Percentiles rank a stretch among this genome's conserved stretches.
These are phyloP conservation scores for Saccharomyces hybrid DNA, from an alignment of 1,139 yeast genomes.

Conservation along the genomic window DNA sequence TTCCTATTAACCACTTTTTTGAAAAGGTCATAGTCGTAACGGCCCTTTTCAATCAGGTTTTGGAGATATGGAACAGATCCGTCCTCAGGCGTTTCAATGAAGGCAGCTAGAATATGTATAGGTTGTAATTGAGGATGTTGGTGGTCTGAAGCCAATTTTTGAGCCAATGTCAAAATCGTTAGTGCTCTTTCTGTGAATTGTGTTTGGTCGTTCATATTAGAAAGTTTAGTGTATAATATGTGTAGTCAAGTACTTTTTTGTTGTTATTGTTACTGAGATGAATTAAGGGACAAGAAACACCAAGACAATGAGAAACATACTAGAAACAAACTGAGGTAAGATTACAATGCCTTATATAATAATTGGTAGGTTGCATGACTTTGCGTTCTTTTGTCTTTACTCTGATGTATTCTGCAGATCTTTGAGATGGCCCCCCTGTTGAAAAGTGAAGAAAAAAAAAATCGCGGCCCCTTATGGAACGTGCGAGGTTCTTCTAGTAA, in stretches of 20 bases:
- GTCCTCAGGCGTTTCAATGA: slow-evolving; percentile 71
- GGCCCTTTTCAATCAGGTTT: slow-evolving; percentile 78
- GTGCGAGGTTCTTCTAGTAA: background rate
- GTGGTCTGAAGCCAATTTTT: slow-evolving; percentile 75
- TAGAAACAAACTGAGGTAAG: background rate
- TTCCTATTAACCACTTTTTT: slow-evolving; percentile 75
- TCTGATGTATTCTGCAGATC: background rate
- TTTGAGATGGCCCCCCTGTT: background rate
- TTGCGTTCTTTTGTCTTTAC: background rate
- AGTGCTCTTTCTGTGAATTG: slow-evolving; percentile 93
- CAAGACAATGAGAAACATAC: background rate
- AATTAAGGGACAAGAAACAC: background rate
- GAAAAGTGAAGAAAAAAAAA: background rate
- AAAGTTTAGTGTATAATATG: background rate
- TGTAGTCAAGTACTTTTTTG: background rate
- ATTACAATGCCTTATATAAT: background rate
- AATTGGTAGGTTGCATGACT: background rate
- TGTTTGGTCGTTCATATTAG: slow-evolving; percentile 46
- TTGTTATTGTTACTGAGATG: background rate
- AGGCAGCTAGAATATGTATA: slow-evolving; percentile 83
- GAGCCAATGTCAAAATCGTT: slow-evolving; percentile 69
- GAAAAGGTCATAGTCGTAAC: slow-evolving; percentile 79
- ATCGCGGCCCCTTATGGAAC: background rate
- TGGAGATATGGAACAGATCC: slow-evolving; percentile 59
- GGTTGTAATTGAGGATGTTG: slow-evolving; percentile 80